These are phyloP conservation scores for Candida neerlandica DNA, from an alignment of 1,139 yeast genomes.

Conservation along the genomic window DNA sequence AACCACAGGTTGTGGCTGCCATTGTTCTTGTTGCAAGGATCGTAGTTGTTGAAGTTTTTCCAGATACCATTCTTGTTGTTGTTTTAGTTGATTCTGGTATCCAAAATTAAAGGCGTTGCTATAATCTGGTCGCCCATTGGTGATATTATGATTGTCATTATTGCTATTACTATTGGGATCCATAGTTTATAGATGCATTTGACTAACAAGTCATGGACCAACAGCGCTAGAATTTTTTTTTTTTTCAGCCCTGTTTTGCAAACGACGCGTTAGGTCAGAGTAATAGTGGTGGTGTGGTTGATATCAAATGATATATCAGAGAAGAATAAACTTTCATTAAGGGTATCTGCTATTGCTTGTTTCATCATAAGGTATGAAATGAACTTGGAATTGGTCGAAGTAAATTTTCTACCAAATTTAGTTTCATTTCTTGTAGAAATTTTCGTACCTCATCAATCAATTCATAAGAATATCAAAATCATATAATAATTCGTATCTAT, in stretches of 20 bases:
- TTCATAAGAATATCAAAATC: neutral
- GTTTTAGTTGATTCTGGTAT: slow-evolving; percentile 4
- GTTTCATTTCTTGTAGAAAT: neutral
- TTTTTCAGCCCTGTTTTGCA: neutral
- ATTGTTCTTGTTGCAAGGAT: neutral
- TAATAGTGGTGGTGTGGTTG: too few relatives aligned
- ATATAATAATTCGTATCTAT: neutral
- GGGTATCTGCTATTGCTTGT: too few relatives aligned
- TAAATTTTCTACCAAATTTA: too few relatives aligned
- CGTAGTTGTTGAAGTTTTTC: neutral
- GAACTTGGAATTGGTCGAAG: too few relatives aligned
- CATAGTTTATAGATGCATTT: neutral
- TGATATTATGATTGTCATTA: neutral
- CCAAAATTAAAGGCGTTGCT: slow-evolving; percentile 3
- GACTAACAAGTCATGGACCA: neutral
- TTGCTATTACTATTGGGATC: neutral
- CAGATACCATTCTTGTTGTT: neutral
- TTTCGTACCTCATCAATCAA: neutral
- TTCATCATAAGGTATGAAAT: too few relatives aligned
- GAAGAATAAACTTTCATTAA: too few relatives aligned
- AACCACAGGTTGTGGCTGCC: too few relatives aligned
- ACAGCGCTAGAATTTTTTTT: neutral
- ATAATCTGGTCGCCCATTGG: neutral
- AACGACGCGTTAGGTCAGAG: neutral
- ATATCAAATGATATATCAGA: too few relatives aligned